These are phyloP conservation scores for Ordospora colligata DNA, from an alignment of 371 early-diverging fungal species.

Conservation along the genomic window DNA sequence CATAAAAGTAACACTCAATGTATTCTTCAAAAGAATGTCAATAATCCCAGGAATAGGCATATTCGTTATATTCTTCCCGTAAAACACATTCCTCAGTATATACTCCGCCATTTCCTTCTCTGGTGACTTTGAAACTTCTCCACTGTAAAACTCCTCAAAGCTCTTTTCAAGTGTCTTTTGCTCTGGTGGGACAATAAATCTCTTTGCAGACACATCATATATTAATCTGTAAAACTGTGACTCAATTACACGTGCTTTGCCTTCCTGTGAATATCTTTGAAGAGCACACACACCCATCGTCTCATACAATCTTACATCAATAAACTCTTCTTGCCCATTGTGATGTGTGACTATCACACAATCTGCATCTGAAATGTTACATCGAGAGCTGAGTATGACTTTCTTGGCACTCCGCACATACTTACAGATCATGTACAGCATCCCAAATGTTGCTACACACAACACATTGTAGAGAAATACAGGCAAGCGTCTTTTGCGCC, in stretches of 20 bases:
- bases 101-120: slow-evolving; percentile 23
- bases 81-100: slow-evolving; percentile 51
- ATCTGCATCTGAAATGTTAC: slow-evolving; percentile 25
- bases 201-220: slow-evolving; percentile 14
- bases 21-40: slow-evolving; percentile 28
- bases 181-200: slow-evolving; percentile 5
- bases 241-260: slow-evolving; percentile 8
- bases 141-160: slow-evolving; percentile 4
- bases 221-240: slow-evolving; percentile 11
- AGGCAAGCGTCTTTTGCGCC: slow-evolving; percentile 23
- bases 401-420: slow-evolving; percentile 26
- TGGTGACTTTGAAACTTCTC: neutral
- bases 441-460: slow-evolving; percentile 43
- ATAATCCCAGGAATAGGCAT: neutral
- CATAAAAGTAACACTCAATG: slow-evolving; percentile 31
- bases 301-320: neutral
- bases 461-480: slow-evolving; percentile 30
- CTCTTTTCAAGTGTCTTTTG: neutral
- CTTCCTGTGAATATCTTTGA: slow-evolving; percentile 6
- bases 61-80: slow-evolving; percentile 49
- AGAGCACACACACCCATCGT: neutral
- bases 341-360: slow-evolving; percentile 22
- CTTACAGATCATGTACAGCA: slow-evolving; percentile 42
- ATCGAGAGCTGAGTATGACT: slow-evolving; percentile 16
- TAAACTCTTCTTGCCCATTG: slow-evolving; percentile 16